Evolutionary conservation across 768 basidiomycete species (phyloP).

Genomic region (Piloderma croceum): DNA sequence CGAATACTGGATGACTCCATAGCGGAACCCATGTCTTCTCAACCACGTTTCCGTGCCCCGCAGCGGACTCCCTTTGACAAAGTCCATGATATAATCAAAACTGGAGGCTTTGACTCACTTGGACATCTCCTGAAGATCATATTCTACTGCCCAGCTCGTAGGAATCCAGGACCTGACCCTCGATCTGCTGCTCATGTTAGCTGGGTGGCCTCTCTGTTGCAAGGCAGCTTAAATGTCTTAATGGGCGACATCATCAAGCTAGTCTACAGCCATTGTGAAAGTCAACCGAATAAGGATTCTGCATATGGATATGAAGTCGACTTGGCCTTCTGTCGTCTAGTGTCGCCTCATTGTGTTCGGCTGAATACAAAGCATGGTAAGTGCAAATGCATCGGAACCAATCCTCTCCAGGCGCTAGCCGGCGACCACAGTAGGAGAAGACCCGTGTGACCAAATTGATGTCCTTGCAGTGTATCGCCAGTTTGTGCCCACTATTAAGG

Average conservation of each 20-base stretch:
- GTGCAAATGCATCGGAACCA: constrained; percentile 4
- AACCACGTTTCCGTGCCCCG: no score
- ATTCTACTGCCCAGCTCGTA: no score
- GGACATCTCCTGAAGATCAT: no score
- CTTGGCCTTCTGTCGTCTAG: constrained; percentile 1
- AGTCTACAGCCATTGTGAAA: constrained; percentile 14
- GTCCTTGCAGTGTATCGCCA: constrained; percentile 10
- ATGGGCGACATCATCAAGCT: constrained; percentile 13
- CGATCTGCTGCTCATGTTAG: no score
- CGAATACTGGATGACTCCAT: no score
- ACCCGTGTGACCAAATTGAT: constrained; percentile 10
- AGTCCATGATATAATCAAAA: no score
- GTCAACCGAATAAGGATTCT: constrained; percentile 1
- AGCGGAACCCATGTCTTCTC: no score
- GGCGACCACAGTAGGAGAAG: constrained; percentile 6
- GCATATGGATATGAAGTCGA: not conserved
- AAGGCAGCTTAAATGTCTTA: constrained; percentile 10
- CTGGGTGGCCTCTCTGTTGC: no score
- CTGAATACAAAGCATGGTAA: constrained; percentile 9
- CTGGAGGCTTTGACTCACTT: no score
- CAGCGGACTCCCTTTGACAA: no score
- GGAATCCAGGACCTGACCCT: no score
- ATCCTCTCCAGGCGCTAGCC: constrained; percentile 3
- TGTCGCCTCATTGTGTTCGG: constrained; percentile 10
- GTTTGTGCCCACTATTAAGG: constrained; percentile 6